phyloP scores from a whole-genome alignment of 257 asterid species.

The Solanum neorickii region DNA sequence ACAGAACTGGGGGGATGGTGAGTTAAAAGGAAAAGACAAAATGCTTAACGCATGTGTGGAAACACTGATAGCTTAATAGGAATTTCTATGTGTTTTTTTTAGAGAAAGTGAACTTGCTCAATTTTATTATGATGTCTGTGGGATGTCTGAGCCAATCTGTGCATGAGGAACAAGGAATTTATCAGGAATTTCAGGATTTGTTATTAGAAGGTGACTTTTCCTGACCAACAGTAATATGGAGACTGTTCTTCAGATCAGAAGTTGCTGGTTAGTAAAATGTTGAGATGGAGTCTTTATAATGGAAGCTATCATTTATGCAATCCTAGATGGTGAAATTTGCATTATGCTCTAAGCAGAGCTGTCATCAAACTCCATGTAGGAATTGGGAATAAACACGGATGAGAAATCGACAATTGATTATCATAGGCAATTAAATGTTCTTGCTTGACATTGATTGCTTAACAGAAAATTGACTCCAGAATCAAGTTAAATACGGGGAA shows the following conservation, averaged over 20 bases:
- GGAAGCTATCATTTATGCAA: not conserved
- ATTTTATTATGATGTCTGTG: not conserved
- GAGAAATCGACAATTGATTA: not conserved
- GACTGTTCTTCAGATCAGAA: not conserved
- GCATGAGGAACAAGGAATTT: not conserved
- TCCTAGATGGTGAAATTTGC: not conserved
- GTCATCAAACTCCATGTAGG: not conserved
- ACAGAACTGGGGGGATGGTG: not conserved
- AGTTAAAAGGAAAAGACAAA: not conserved
- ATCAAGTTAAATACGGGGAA: not conserved
- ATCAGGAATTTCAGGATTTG: not conserved
- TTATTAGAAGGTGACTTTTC: not conserved
- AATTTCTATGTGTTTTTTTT: not conserved
- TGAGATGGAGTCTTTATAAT: not conserved
- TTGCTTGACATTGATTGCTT: not conserved
- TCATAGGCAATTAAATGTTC: not conserved
- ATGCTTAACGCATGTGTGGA: not conserved
- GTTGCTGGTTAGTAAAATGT: not conserved
- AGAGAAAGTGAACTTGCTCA: not conserved
- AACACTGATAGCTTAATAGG: not conserved
- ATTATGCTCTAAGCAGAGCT: not conserved
- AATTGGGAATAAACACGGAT: not conserved
- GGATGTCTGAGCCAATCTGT: not conserved
- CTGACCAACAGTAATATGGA: not conserved
- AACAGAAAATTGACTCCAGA: not conserved